Percentiles rank a stretch among this genome's conserved stretches.
Conservation (phyloP, 1,139 yeast genomes). For the Geotrichum macrosporum region DNA sequence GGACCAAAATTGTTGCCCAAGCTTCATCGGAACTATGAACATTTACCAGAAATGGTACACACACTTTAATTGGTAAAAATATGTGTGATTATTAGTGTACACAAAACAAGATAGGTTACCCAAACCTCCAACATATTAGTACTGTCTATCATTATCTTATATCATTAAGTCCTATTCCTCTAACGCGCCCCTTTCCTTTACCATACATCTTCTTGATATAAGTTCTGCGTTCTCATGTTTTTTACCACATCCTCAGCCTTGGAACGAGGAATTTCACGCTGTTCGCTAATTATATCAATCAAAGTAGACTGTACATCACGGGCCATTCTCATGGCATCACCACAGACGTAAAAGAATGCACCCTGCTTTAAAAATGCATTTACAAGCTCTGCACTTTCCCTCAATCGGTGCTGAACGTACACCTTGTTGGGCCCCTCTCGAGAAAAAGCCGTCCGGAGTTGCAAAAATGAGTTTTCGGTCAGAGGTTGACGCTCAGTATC, state of each 20-base stretch:
- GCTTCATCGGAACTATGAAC: no score
- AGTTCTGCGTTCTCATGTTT: constrained; percentile 75
- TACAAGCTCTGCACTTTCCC: constrained; percentile 52
- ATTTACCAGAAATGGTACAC: no score
- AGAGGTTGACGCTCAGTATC: constrained; percentile 31
- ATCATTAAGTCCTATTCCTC: not conserved
- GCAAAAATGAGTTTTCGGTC: constrained; percentile 30
- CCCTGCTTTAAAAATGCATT: constrained; percentile 62
- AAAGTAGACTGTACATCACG: constrained; percentile 85
- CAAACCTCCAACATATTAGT: no score
- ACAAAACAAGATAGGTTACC: no score
- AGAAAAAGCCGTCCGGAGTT: constrained; percentile 79
- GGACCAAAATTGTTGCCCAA: no score
- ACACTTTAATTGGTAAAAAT: no score
- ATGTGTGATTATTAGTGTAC: no score
- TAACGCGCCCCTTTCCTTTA: constrained; percentile 32
- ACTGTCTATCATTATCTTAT: not conserved
- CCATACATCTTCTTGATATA: constrained; percentile 98
- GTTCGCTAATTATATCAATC: constrained; percentile 55
- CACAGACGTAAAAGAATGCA: constrained; percentile 91
- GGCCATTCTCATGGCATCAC: constrained; percentile 96
- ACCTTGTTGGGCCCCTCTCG: constrained; percentile 66
- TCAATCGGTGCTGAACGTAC: constrained; percentile 79
- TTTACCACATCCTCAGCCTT: constrained; percentile 76
- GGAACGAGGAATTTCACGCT: constrained; percentile 54